Evolutionary conservation across 106 monocot species (phyloP).

Genomic region (Posidonia australis): DNA sequence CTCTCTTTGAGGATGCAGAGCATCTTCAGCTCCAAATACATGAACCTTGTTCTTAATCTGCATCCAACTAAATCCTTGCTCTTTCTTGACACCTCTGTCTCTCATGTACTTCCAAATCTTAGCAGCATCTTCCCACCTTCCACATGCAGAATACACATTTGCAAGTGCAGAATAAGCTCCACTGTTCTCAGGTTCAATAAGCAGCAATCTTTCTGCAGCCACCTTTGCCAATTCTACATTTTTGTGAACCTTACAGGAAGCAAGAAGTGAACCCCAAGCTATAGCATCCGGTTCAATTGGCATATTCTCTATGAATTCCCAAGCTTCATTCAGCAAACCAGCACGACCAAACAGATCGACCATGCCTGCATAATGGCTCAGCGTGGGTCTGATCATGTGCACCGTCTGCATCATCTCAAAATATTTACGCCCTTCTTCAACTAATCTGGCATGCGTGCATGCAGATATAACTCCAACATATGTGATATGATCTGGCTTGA

Average conservation of each 20-base stretch:
- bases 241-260: conserved; percentile 71
- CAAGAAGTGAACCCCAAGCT: conserved; percentile 84
- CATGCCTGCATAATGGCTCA: conserved; percentile 90
- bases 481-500: conserved; percentile 77
- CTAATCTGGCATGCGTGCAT: conserved; percentile 68
- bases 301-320: conserved; percentile 65
- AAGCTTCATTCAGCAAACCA: conserved; percentile 55
- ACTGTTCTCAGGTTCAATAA: conserved; percentile 61
- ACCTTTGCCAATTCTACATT: conserved; percentile 52
- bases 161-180: conserved; percentile 88
- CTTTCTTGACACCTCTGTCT: too few relatives aligned
- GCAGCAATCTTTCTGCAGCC: conserved; percentile 54
- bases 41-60: conserved; percentile 51
- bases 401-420: conserved; percentile 71
- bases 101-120: conserved; percentile 69
- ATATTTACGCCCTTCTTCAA: conserved; percentile 55
- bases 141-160: conserved; percentile 82
- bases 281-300: conserved; percentile 63
- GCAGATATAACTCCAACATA: conserved; percentile 84
- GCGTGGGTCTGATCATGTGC: conserved; percentile 59
- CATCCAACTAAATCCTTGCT: conserved; percentile 73
- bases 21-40: conserved; percentile 63
- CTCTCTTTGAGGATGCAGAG: conserved; percentile 51
- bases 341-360: conserved; percentile 71
- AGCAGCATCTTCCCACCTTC: conserved; percentile 64